A percentile compares a stretch with the other conserved stretches of the same genome.
Evolutionary conservation across 768 basidiomycete genomes (phyloP).

Genomic region (Panus rudis): DNA sequence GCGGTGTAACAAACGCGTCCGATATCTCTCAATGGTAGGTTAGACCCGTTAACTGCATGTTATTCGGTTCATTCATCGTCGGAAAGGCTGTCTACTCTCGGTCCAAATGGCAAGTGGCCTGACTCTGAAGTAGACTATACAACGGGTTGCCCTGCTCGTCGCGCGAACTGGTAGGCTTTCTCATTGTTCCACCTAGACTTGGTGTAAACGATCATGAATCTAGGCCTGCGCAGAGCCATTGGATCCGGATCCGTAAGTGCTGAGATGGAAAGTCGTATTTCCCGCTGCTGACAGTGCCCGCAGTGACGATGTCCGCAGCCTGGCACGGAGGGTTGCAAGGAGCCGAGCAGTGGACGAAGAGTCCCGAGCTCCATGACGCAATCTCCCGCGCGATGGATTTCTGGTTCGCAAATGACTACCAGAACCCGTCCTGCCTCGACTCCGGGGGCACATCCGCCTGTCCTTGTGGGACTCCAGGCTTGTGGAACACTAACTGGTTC

Average conservation of each 20-base stretch:
- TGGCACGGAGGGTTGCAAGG: conserved; percentile 45
- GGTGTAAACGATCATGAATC: neutral
- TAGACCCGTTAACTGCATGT: too few species aligned
- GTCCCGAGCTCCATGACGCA: conserved; percentile 31
- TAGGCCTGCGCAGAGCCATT: conserved; percentile 20
- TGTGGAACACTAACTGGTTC: conserved; percentile 65
- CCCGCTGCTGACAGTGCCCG: conserved; percentile 3
- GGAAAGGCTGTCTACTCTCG: conserved; percentile 42
- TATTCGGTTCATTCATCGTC: neutral
- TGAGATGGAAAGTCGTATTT: neutral
- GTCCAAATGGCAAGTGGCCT: conserved; percentile 42
- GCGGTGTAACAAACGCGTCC: conserved; percentile 20
- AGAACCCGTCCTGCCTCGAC: conserved; percentile 45
- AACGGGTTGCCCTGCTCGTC: conserved; percentile 51
- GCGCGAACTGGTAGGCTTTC: conserved; percentile 63
- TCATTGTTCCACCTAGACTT: neutral
- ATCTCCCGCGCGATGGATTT: conserved; percentile 47
- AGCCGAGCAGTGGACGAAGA: conserved; percentile 35
- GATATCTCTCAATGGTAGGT: conserved; percentile 30
- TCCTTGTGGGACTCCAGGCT: conserved; percentile 45
- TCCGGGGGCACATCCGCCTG: conserved; percentile 45
- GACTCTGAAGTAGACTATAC: conserved; percentile 52
- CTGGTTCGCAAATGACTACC: conserved; percentile 60
- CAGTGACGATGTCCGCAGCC: conserved; percentile 48
- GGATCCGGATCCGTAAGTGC: conserved; percentile 40